Evolutionary conservation across 306 rosid genomes (phyloP).

Genomic region (Quercus gilva): DNA sequence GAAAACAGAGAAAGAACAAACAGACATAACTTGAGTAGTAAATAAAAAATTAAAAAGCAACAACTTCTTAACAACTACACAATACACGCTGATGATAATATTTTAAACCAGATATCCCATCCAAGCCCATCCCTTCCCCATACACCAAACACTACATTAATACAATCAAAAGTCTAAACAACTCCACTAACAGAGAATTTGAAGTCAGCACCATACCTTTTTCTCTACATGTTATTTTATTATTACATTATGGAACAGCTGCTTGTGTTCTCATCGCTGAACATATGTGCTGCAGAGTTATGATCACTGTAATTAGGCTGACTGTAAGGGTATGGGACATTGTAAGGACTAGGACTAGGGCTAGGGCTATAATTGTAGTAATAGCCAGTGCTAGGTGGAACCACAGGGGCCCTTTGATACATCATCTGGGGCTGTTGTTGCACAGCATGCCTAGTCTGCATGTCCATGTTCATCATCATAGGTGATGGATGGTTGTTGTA

Average conservation of each 20-base stretch:
- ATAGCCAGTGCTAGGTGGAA: conserved; percentile 80
- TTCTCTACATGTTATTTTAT: not conserved
- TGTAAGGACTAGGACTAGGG: not conserved
- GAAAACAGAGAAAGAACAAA: not conserved
- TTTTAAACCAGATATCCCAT: conserved; percentile 21
- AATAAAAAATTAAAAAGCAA: conserved; percentile 15
- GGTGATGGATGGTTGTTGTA: conserved; percentile 46
- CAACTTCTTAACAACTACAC: conserved; percentile 29
- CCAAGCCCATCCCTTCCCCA: not conserved
- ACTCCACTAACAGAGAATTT: conserved; percentile 16
- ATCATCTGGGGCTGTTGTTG: conserved; percentile 82
- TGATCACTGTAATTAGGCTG: conserved; percentile 35
- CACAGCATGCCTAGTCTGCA: conserved; percentile 59
- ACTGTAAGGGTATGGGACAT: conserved; percentile 28
- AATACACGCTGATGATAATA: conserved; percentile 25
- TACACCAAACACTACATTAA: conserved; percentile 23
- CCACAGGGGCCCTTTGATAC: conserved; percentile 69
- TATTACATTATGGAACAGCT: conserved; percentile 78
- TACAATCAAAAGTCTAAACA: conserved; percentile 33
- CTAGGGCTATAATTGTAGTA: conserved; percentile 46
- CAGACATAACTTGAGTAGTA: not conserved
- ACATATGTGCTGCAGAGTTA: conserved; percentile 68
- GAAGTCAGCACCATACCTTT: conserved; percentile 30
- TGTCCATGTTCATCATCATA: conserved; percentile 63
- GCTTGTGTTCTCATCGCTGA: conserved; percentile 71